These are phyloP conservation scores for Linum tenue DNA, from an alignment of 345 rosid species.

Conservation along the genomic window DNA sequence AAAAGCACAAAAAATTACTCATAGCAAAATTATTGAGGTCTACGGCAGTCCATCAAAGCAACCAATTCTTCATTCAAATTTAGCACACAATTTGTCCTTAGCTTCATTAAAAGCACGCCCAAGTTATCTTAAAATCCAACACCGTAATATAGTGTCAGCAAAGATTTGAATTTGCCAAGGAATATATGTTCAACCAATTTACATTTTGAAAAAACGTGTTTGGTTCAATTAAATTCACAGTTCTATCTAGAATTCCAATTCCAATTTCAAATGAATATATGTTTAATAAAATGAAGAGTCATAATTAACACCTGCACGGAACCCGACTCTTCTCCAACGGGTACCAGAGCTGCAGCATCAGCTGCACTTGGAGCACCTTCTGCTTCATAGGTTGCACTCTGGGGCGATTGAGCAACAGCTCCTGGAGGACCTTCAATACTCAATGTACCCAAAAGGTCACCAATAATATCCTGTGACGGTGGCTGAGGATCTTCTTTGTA, in stretches of 20 bases:
- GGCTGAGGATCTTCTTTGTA: constrained; percentile 43
- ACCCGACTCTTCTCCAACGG: constrained; percentile 52
- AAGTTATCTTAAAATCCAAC: not conserved
- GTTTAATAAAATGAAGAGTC: constrained; percentile 20
- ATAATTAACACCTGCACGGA: constrained; percentile 54
- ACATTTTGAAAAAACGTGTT: too few species aligned
- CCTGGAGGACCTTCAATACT: constrained; percentile 87
- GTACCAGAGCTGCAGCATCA: constrained; percentile 77
- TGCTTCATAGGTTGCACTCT: constrained; percentile 27
- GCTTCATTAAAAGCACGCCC: not conserved
- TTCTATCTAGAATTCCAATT: not conserved
- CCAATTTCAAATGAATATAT: constrained; percentile 64
- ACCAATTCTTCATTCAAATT: not conserved
- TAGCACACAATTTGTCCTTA: not conserved
- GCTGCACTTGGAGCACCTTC: constrained; percentile 43
- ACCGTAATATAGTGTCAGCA: too few species aligned
- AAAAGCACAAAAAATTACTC: constrained; percentile 13
- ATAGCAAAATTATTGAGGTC: constrained; percentile 3
- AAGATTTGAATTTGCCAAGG: too few species aligned
- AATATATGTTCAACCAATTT: too few species aligned
- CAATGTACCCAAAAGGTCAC: constrained; percentile 75
- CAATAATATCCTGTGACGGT: constrained; percentile 62
- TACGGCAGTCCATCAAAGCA: not conserved
- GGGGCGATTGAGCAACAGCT: constrained; percentile 38
- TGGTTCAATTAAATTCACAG: constrained; percentile 28